Base-by-base conservation (phyloP, 2,329 filamentous ascomycete genomes). In the Emmonsiellopsis sp. region DNA sequence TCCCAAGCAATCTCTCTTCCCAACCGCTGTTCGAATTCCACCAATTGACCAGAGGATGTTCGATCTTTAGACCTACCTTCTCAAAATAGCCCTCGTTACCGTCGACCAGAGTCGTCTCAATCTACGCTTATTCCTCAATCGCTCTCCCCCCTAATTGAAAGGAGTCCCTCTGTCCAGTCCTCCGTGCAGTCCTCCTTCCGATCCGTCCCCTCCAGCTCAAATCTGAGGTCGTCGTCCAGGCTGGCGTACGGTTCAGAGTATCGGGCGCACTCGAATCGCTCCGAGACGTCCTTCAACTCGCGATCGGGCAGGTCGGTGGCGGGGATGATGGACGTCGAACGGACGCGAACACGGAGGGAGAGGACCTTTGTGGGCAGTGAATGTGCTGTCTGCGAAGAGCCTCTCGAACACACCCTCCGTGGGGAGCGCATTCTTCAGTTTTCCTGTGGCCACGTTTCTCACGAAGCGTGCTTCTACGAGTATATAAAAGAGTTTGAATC, bases 381-480 rank as follows among this genome's bases (percentile, higher is more conserved):
- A 74, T 98, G 93, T 72, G 88, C 91, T 50, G 91, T 96, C 13
- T 98, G 93, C 68, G 93, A 98, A 69, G 93, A 98, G 73, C 91
- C 91, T 2, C 75, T 98, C 57, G 93, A 97, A 71, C 92, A 97
- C 70, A 98, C 90, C 3, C 79, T 98, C 46, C 87, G 88, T 50
- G 93, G 93, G 55, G 93, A 98, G 74, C 84, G 90, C 61, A 90
- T 98, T 57, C 77, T 98, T 52, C 93, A 97, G 68, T 93, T 98
- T 65, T 94, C 91, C 5, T 98, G 93, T 72, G 82, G 85, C n/a
- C 93, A 98, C 71, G 92, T 98, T 56, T 90, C 92, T 9, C 93
- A 98, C 68, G 93, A 97, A 70, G 93, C 92, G 37, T 98, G 93
- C 73, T 97, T 98, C 68, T 97, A 97, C 73, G 93, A 98, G 71